Base-by-base conservation (phyloP, 345 rosid species). In the Euphorbia pulcherrima region DNA sequence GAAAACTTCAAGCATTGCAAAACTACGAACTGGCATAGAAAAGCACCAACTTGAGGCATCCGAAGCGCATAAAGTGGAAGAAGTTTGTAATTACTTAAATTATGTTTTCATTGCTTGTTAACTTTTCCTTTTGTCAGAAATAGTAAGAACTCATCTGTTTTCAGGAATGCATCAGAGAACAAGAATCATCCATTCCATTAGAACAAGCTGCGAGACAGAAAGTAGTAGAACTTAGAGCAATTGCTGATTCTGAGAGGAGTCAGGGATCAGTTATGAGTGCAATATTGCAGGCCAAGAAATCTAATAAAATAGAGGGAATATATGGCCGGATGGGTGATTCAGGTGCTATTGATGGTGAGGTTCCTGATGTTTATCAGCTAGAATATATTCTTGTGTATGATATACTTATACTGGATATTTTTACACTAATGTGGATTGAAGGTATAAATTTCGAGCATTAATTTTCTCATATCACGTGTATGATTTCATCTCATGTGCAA, bases 291-390 rank as follows among this genome's bases (percentile, higher is more conserved):
- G 97, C 95, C 35, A 94, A 86, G 75, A 90, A 89, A 77, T 86
- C 84, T 27, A 86, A 83, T 68, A 81, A 79, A 81, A 91, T 94
- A 75, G 89, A 81, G 72, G 99, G 99, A 74, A 91, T 94, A 69
- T 80, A 89, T 76, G 99, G 99, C 55, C 85, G 97, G 67, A 85
- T 94, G 99, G 99, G 99, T 18, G 96, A 94, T 82, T 83, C 91
- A 79, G 99, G 97, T 67, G 99, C 99, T 70, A 91, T 94, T 81
- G 97, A 94, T 71, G 90, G 99, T 91, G 68, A 78, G 83, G 52
- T 79, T 67, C 48, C 73, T 82, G 5, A 29, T 5, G 20, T 41
- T 44, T 40, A 26, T 60, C 2, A 41, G 12, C 26, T 2, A 26
- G 30, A 1, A 5, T 12, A 7, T 26, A 1, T 62, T 64, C 58